A percentile compares a stretch with the other conserved stretches of the same genome.
phyloP scores from a whole-genome alignment of 768 basidiomycete genomes.

The Dioszegia aurantiaca region DNA sequence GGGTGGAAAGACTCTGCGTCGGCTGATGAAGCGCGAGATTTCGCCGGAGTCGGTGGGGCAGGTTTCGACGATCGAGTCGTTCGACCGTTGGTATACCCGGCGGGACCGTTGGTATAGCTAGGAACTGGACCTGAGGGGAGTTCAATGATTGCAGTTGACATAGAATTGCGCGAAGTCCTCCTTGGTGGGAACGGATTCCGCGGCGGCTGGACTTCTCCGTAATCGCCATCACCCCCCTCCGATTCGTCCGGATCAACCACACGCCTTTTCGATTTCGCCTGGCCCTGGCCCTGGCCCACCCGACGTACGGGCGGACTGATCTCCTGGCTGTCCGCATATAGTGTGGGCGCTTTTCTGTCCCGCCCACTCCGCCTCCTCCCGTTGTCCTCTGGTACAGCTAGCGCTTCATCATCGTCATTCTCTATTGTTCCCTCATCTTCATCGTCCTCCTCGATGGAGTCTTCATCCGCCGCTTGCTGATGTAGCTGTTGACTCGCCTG shows the following conservation, averaged over 20 bases:
- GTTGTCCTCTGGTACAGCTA: not conserved
- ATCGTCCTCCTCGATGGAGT: conserved; percentile 1
- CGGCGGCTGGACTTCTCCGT: conserved; percentile 20
- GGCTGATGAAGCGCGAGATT: conserved; percentile 13
- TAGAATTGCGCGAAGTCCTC: conserved; percentile 12
- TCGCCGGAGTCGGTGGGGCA: not conserved
- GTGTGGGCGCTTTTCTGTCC: conserved; percentile 7
- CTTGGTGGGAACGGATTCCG: conserved; percentile 34
- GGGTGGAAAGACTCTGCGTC: conserved; percentile 37
- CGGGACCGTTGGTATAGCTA: not conserved
- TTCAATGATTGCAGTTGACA: conserved; percentile 5
- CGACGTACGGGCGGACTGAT: not conserved
- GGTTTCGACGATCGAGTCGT: not conserved
- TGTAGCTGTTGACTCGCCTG: not conserved
- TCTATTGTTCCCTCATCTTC: not conserved
- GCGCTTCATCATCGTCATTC: not conserved
- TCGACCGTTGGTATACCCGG: not conserved
- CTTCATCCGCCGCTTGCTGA: conserved; percentile 5
- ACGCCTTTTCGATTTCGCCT: no score
- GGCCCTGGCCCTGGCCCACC: not conserved
- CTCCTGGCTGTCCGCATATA: not conserved
- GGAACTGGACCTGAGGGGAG: not conserved
- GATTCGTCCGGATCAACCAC: conserved; percentile 13
- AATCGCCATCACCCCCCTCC: conserved; percentile 18
- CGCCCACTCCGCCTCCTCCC: conserved; percentile 2